Evolutionary conservation across 306 rosid genomes (phyloP).

Genomic region (Corylus avellana): DNA sequence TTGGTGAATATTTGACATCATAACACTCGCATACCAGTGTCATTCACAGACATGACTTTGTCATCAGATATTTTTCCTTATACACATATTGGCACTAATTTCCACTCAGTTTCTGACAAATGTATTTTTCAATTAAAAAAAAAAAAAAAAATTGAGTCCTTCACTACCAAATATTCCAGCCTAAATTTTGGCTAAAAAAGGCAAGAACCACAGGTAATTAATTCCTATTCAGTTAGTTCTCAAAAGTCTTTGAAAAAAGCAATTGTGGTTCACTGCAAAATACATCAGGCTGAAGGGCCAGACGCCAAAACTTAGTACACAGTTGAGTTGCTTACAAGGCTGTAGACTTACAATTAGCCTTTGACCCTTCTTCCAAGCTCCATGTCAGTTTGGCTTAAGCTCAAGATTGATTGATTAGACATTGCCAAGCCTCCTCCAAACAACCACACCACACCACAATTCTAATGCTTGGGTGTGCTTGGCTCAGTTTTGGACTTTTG

Average conservation of each 20-base stretch:
- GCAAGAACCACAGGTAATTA: not conserved
- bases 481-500: not conserved
- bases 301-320: not conserved
- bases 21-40: not conserved
- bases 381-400: not conserved
- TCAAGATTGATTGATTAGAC: not conserved
- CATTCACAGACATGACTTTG: not conserved
- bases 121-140: not conserved
- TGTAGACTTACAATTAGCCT: not conserved
- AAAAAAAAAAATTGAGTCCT: not conserved
- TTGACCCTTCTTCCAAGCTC: constrained; percentile 1
- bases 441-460: not conserved
- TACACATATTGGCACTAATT: not conserved
- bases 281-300: not conserved
- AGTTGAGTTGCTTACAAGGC: not conserved
- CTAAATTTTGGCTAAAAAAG: not conserved
- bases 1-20: not conserved
- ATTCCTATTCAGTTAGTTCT: not conserved
- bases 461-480: not conserved
- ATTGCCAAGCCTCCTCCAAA: not conserved
- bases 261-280: not conserved
- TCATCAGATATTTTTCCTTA: not conserved
- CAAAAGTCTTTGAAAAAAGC: not conserved
- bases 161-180: not conserved
- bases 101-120: not conserved